phyloP scores from a whole-genome alignment of 2,329 filamentous ascomycete species.

The Cytospora chrysosperma region DNA sequence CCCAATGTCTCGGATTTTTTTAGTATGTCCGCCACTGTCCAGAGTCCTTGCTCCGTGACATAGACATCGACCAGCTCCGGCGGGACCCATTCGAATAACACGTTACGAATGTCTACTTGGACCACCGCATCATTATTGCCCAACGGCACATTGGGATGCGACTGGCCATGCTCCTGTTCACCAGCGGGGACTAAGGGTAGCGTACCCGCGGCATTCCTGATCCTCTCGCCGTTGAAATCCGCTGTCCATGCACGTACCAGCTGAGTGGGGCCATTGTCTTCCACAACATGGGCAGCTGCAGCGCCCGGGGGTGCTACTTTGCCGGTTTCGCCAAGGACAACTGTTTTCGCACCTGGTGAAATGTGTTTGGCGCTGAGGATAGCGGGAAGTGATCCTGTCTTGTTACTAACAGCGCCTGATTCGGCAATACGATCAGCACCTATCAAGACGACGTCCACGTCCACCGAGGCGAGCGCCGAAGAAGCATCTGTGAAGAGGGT shows the following conservation, averaged over 20 bases:
- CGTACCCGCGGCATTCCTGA: constrained; percentile 27
- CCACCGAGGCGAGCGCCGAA: constrained; percentile 50
- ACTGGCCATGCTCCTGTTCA: not conserved
- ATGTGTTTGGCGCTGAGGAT: constrained; percentile 54
- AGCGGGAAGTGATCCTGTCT: constrained; percentile 61
- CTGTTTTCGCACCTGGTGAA: constrained; percentile 45
- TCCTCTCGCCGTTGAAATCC: constrained; percentile 28
- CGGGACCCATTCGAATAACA: constrained; percentile 63
- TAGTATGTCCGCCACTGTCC: constrained; percentile 39
- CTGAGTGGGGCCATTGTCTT: constrained; percentile 54
- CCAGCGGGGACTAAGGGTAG: constrained; percentile 15
- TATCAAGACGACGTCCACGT: constrained; percentile 58
- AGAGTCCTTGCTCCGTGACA: constrained; percentile 53
- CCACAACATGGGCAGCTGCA: constrained; percentile 43
- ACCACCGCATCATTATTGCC: constrained; percentile 11
- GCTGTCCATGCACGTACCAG: constrained; percentile 48
- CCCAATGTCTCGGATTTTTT: constrained; percentile 39
- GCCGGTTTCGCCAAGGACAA: constrained; percentile 59
- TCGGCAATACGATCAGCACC: constrained; percentile 63
- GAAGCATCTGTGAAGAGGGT: constrained; percentile 60
- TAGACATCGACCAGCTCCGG: constrained; percentile 51
- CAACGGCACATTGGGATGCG: constrained; percentile 24
- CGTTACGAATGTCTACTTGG: constrained; percentile 42
- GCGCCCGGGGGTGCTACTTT: constrained; percentile 55
- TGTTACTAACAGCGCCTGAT: constrained; percentile 63